Evolutionary conservation across 1,139 yeast genomes (phyloP).

Genomic region (Yarrowia galli): DNA sequence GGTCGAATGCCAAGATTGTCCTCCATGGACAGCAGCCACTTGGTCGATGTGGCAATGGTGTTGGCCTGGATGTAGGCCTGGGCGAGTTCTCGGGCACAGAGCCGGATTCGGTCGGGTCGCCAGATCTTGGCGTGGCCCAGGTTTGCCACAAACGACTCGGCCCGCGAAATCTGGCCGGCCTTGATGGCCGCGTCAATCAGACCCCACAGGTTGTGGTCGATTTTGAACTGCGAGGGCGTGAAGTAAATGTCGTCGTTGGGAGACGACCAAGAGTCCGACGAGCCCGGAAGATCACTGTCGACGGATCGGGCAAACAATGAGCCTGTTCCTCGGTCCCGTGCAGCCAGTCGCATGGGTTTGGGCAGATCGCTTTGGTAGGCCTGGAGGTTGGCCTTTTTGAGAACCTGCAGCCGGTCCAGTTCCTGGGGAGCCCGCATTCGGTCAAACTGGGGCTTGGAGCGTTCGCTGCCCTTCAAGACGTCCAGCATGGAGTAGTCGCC

Average conservation of each 20-base stretch:
- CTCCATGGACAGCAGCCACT: constrained; percentile 11
- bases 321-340: background rate
- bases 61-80: background rate
- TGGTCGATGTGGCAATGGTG: background rate
- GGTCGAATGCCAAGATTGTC: background rate
- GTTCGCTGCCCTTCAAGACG: background rate
- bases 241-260: constrained; percentile 5
- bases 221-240: constrained; percentile 25
- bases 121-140: constrained; percentile 29
- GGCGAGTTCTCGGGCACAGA: constrained; percentile 6
- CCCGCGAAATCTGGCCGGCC: constrained; percentile 27
- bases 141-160: constrained; percentile 28
- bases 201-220: constrained; percentile 28
- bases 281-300: background rate
- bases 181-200: constrained; percentile 32
- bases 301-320: constrained; percentile 16
- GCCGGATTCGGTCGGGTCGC: constrained; percentile 3
- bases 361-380: constrained; percentile 5
- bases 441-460: background rate
- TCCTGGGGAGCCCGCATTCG: background rate
- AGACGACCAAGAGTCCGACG: constrained; percentile 17
- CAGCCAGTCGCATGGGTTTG: background rate
- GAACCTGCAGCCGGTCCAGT: background rate
- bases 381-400: constrained; percentile 2
- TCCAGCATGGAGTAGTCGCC: background rate